Base-by-base conservation (phyloP, 805 yeast species). In the Candida pini region DNA sequence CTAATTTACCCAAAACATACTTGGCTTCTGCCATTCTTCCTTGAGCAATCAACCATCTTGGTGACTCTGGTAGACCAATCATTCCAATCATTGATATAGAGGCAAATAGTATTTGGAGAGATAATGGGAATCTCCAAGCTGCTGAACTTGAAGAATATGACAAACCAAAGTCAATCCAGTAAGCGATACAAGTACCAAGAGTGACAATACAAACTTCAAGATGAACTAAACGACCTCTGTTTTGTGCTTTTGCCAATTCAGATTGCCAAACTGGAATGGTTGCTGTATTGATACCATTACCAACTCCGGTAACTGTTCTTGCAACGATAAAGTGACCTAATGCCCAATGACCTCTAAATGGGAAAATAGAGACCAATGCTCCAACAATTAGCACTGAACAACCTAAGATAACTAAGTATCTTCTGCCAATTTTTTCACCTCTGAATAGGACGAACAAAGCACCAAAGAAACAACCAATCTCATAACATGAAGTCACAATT, bases 231-330 rank as follows among this genome's bases (percentile, higher is more conserved):
- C 68, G 62, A 47, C 89, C 89, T 63, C 87, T 72, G 40, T 64
- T 66, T 40, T 69, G 71, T 7, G 84, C 70, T 38, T 69, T 71
- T 28, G 86, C 70, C 58, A 76, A 68, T 58, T 83, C 94, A 2
- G 88, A 69, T 55, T 79, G 87, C 75, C 82, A 82, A 42, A 79
- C 77, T 9, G 90, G 90, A 34, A 80, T 78, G 20, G 87, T 78
- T n/a, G 86, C 74, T 10, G 87, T 78, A 49, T 74, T 73, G 49
- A 81, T 56, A 39, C 90, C 90, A 39, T 76, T 79, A 47, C 89
- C 90, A 28, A 81, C 43, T 43, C 90, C 86, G 16, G 82, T 72
- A 20, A 77, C 51, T 29, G 78, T 76, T 63, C 92, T 72, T 17
- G 84, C 88, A 40, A 78, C 57, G 30, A 82, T 76, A 38, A 83